Conservation (phyloP, 1,284 basidiomycete species). For the Microbotryomycetes sp. region DNA sequence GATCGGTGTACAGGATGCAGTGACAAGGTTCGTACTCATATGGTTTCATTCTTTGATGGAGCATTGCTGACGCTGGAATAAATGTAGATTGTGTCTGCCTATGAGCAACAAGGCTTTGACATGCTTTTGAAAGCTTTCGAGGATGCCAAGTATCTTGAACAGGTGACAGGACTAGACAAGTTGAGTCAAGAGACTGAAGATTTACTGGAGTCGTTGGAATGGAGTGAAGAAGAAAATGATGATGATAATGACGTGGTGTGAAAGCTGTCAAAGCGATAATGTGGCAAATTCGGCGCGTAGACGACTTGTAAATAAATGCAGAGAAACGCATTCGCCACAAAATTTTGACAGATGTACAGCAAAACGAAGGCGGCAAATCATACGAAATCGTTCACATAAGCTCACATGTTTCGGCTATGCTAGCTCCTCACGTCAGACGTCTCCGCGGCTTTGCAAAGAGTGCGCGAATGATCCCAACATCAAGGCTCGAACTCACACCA, state of each 20-base stretch:
- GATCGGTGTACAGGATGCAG: constrained; percentile 86
- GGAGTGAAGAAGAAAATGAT: constrained; percentile 58
- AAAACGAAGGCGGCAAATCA: too few species aligned
- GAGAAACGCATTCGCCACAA: too few species aligned
- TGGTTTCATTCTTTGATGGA: neutral
- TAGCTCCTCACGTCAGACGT: too few species aligned
- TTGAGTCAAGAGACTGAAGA: constrained; percentile 66
- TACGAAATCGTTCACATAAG: too few species aligned
- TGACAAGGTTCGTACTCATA: constrained; percentile 53
- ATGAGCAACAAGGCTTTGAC: constrained; percentile 64
- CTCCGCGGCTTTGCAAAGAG: too few species aligned
- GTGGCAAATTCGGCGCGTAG: too few species aligned
- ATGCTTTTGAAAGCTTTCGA: constrained; percentile 81
- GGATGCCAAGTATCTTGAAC: constrained; percentile 71
- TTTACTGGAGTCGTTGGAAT: constrained; percentile 61
- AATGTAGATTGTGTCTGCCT: constrained; percentile 65
- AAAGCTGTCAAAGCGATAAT: too few species aligned
- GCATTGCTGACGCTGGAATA: neutral
- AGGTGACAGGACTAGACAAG: constrained; percentile 76
- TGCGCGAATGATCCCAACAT: too few species aligned
- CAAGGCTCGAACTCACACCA: too few species aligned
- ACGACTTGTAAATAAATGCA: too few species aligned
- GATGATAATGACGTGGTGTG: constrained; percentile 12
- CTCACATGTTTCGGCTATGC: too few species aligned
- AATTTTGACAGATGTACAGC: too few species aligned